phyloP scores from a whole-genome alignment of 192 early-diverging fungal genomes.

The Chytriomyces confervae region DNA sequence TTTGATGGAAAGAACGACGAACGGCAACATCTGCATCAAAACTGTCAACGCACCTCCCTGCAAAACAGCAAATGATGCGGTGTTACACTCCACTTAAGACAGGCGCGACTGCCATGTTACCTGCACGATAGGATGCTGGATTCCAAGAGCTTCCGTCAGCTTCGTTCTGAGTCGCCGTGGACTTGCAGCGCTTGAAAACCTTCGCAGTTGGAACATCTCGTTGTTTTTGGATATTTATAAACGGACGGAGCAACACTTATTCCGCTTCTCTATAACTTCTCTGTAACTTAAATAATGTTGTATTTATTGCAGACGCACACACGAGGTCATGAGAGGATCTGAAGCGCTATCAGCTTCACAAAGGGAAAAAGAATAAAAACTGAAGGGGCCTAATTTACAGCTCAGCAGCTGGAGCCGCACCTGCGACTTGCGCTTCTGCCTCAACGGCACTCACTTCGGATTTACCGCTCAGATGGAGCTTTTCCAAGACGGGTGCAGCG shows the following conservation, averaged over 20 bases:
- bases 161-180: slow-evolving; percentile 10
- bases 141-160: slow-evolving; percentile 29
- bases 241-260: too few species aligned
- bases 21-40: too few species aligned
- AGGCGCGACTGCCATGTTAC: not conserved
- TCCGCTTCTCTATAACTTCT: too few species aligned
- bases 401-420: not conserved
- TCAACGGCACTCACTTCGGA: slow-evolving; percentile 6
- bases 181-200: not conserved
- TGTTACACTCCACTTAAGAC: too few species aligned
- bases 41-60: slow-evolving; percentile 1
- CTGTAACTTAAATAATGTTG: too few species aligned
- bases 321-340: too few species aligned
- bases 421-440: slow-evolving; percentile 19
- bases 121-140: slow-evolving; percentile 30
- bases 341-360: too few species aligned
- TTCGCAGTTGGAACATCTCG: too few species aligned
- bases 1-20: not conserved
- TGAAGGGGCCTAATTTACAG: not conserved
- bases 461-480: slow-evolving; percentile 38
- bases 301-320: too few species aligned
- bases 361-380: too few species aligned
- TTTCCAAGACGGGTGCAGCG: slow-evolving; percentile 44
- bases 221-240: too few species aligned
- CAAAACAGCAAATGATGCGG: too few species aligned